Evolutionary conservation across 805 yeast species (phyloP), one percentile per base, ranked within the genome.

Genomic region (Candida alai): DNA sequence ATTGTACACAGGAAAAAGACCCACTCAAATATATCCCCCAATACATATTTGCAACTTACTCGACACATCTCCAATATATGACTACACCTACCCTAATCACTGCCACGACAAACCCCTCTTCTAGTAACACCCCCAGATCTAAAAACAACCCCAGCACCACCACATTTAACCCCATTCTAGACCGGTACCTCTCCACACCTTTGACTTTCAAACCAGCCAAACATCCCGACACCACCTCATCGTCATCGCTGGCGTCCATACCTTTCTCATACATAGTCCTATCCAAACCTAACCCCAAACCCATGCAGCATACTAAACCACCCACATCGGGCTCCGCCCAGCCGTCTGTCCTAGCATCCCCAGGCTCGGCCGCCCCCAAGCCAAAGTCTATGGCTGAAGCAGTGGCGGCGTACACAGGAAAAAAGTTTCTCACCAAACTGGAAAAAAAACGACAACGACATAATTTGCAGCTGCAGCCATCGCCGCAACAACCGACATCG

Each of bases 181-280:
- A 78, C 47, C 65, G 83, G 47, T 67, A 80, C 36, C 62, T 80
- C 25, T 58, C 78, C 19, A 73, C 74, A 37, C 88, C 87, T 7
- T 53, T 81, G 33, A 66, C 65, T 19, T 86, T 85, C 56, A 76
- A 72, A 35, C 65, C 76, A 4, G 88, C 85, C 11, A 74, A 68
- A 42, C 60, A 60, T 35, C 74, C 78, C 5, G 83, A 76, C 50
- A 28, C n/a, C n/a, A 59, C 65, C 9, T 15, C 20, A 15, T 23
- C 33, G 10, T 65, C 41, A 3, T 11, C 33, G 10, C 12, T 24
- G 7, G 2, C 35, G 16, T n/a, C 33, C 22, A 24, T 34, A 5
- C 41, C 41, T 13, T 18, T 29, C 2, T 35, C 41, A 13, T 82
- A 78, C 56, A 67, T 72, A 6, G 50, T 73, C 53, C 57, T 69